phyloP scores from a whole-genome alignment of 2,329 filamentous ascomycete genomes.

The Fusarium azukiicola region DNA sequence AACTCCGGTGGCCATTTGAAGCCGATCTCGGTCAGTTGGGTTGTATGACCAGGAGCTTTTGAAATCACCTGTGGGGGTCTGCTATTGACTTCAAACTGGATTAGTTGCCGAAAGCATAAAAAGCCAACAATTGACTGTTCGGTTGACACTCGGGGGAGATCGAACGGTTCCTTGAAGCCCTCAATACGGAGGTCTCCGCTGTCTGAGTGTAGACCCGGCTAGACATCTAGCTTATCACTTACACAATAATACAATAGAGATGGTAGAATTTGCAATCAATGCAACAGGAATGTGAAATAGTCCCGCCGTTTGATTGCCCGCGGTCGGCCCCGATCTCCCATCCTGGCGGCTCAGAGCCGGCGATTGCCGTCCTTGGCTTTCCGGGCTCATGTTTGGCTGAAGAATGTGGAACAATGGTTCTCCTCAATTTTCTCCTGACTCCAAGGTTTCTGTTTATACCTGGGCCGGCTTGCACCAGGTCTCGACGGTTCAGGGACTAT shows the following conservation, averaged over 20 bases:
- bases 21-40: no score
- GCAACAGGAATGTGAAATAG: not conserved
- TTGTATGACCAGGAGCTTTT: no score
- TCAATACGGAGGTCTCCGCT: not conserved
- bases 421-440: not conserved
- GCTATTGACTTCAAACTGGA: no score
- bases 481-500: conserved; percentile 7
- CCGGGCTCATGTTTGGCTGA: not conserved
- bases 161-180: not conserved
- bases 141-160: not conserved
- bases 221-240: not conserved
- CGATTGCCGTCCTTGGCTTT: not conserved
- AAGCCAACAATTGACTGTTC: not conserved
- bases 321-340: not conserved
- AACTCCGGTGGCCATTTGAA: no score
- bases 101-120: not conserved
- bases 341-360: not conserved
- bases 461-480: not conserved
- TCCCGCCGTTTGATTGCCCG: not conserved
- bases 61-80: no score
- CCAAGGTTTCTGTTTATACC: not conserved
- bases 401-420: conserved; percentile 1
- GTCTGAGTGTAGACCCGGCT: not conserved
- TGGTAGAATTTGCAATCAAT: not conserved
- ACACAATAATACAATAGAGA: not conserved